These are phyloP conservation scores for Starmera amethionina DNA, from an alignment of 805 yeast species.

Conservation along the genomic window DNA sequence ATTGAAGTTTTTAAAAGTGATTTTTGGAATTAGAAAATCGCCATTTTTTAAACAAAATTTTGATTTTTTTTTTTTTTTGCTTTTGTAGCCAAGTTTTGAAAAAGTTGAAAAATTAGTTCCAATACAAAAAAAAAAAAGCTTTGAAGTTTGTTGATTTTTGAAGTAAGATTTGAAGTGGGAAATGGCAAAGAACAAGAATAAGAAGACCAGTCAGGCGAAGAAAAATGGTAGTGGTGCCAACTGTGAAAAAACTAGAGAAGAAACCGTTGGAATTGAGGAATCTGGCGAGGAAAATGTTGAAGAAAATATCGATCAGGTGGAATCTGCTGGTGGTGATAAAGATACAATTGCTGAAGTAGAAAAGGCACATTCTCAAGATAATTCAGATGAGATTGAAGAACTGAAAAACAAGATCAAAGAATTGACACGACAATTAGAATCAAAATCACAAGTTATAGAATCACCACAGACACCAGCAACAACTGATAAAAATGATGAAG, in stretches of 20 bases:
- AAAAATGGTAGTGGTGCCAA: background rate
- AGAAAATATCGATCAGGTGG: constrained; percentile 2
- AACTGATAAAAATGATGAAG: constrained; percentile 3
- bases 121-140: background rate
- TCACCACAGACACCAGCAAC: background rate
- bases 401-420: constrained; percentile 6
- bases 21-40: background rate
- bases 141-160: background rate
- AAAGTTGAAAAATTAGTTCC: background rate
- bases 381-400: background rate
- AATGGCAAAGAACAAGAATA: constrained; percentile 14
- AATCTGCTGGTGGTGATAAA: constrained; percentile 1
- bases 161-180: background rate
- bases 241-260: background rate
- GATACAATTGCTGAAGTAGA: background rate
- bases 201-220: constrained; percentile 5
- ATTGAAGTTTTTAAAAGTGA: background rate
- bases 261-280: constrained; percentile 1
- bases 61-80: background rate
- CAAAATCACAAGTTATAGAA: constrained; percentile 1
- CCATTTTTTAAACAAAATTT: no score
- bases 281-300: constrained; percentile 13
- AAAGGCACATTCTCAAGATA: background rate
- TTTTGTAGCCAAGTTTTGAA: background rate
- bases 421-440: constrained; percentile 6